Base-by-base conservation (phyloP, 306 rosid genomes). In the Adenanthera pavonina region DNA sequence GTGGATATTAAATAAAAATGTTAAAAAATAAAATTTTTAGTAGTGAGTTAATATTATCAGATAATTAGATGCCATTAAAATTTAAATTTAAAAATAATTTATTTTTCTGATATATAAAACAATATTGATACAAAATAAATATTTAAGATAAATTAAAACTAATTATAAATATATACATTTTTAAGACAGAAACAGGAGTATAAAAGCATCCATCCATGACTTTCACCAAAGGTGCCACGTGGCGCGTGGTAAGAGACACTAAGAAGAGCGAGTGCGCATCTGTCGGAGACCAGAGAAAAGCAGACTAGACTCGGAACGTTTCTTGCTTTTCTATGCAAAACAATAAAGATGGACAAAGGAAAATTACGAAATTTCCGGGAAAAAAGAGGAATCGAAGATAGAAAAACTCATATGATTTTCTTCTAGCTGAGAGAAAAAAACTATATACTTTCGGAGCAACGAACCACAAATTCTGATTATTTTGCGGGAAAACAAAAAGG, bases 341-440 rank as follows among this genome's bases (percentile, higher is more conserved):
- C 70, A 53, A 36, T 38, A 14, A n/a, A 43, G 17, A 81, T 13
- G 61, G 47, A 60, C 40, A 80, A 57, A 71, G 65, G 78, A 76
- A 82, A 80, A 79, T 70, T 77, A 87, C 86, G 85, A 76, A 89
- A 69, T 84, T 84, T 84, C 86, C 88, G 83, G 79, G 81, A 75
- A 83, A 43, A 49, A 20, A 52, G 19, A 80, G 61, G 77, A 41
- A 35, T 64, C 49, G 74, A 30, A 64, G 46, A 81, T 56, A 47
- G 33, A 74, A 69, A 64, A 83, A 69, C 46, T 67, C 74, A 43
- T 53, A n/a, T 40, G 43, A 19, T 76, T 81, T 60, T 71, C 66
- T 81, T 75, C 77, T 69, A 81, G 78, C 67, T 47, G 52, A 69
- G 69, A 75, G 76, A 82, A 80, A 84, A 25, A n/a, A 72, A 1